These are phyloP conservation scores for Thelephora terrestris DNA, from an alignment of 1,284 basidiomycete species.

Conservation along the genomic window DNA sequence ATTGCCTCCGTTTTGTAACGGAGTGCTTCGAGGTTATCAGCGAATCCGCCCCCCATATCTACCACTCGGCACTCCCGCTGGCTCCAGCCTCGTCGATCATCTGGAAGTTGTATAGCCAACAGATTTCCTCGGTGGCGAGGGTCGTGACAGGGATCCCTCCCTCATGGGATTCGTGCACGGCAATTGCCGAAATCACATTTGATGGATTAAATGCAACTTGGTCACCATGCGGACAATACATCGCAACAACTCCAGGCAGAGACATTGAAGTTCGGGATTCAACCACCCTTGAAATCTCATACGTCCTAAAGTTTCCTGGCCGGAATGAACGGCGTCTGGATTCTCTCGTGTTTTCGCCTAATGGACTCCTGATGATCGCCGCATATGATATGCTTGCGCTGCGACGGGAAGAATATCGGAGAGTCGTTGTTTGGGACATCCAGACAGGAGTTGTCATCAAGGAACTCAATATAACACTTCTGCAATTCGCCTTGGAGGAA, in stretches of 20 bases:
- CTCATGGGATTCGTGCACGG: background rate
- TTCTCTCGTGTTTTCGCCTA: background rate
- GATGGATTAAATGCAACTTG: too few relatives aligned
- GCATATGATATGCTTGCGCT: too few relatives aligned
- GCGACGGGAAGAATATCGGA: too few relatives aligned
- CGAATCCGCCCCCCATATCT: too few relatives aligned
- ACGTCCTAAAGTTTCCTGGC: too few relatives aligned
- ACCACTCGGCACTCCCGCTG: background rate
- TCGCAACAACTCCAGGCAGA: background rate
- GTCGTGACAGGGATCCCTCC: background rate
- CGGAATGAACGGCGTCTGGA: background rate
- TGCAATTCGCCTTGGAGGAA: too few relatives aligned
- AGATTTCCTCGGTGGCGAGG: background rate
- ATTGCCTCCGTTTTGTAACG: background rate
- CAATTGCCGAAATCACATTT: background rate
- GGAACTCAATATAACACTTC: too few relatives aligned
- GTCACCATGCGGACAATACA: background rate
- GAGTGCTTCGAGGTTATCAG: too few relatives aligned
- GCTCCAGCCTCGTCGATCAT: background rate
- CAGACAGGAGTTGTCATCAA: background rate
- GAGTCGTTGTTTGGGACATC: background rate
- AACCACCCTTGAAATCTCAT: too few relatives aligned
- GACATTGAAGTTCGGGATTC: too few relatives aligned
- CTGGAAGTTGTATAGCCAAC: background rate
- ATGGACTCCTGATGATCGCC: background rate